Evolutionary conservation across 2,329 filamentous ascomycete species (phyloP).

Genomic region (Dryadomyces sulphureus): DNA sequence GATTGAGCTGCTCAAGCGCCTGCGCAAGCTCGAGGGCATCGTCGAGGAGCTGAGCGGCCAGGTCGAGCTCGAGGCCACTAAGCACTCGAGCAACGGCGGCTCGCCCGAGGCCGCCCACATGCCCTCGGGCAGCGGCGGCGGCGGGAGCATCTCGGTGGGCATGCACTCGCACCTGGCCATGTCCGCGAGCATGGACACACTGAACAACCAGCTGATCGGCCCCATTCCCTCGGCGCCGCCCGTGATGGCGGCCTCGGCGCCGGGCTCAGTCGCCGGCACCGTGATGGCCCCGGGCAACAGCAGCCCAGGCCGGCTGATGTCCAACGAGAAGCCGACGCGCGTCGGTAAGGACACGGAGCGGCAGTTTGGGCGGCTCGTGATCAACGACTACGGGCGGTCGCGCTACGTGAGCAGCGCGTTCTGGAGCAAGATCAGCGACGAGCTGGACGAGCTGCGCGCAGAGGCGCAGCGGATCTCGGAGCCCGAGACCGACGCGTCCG

Average conservation of each 20-base stretch:
- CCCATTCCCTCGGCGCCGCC: background rate
- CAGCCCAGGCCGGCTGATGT: slow-evolving; percentile 9
- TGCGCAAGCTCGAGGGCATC: slow-evolving; percentile 61
- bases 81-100: slow-evolving; percentile 19
- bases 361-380: slow-evolving; percentile 52
- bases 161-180: background rate
- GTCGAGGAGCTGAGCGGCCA: slow-evolving; percentile 55
- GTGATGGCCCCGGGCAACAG: slow-evolving; percentile 3
- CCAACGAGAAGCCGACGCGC: slow-evolving; percentile 10
- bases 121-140: background rate
- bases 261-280: background rate
- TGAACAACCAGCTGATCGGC: background rate
- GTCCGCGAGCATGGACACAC: background rate
- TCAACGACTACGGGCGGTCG: slow-evolving; percentile 53
- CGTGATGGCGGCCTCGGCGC: background rate
- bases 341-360: slow-evolving; percentile 28
- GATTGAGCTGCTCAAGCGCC: slow-evolving; percentile 54
- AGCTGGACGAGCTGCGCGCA: slow-evolving; percentile 35
- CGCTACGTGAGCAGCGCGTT: slow-evolving; percentile 66
- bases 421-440: slow-evolving; percentile 62
- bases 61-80: slow-evolving; percentile 38
- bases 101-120: slow-evolving; percentile 21
- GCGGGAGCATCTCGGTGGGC: slow-evolving; percentile 1
- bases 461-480: slow-evolving; percentile 34
- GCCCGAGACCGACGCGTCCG: slow-evolving; percentile 42